These are phyloP conservation scores for Prototheca cutis DNA, from an alignment of 163 green algal genomes.

Conservation along the genomic window DNA sequence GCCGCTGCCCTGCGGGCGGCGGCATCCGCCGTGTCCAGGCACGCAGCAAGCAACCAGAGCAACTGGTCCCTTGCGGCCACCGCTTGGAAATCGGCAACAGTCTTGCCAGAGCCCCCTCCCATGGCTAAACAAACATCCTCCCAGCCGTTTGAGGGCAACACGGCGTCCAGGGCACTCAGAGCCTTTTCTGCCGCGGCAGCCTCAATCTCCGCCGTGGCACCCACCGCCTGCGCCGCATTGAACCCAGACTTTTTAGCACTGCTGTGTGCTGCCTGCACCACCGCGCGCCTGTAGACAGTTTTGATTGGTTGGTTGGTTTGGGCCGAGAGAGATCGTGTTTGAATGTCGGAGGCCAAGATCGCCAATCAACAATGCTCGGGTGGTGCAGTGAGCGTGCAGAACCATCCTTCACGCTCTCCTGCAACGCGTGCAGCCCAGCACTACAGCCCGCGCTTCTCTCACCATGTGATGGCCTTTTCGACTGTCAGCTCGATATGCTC, in stretches of 20 bases:
- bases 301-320: too few relatives aligned
- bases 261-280: neutral
- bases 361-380: too few relatives aligned
- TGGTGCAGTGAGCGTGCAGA: too few relatives aligned
- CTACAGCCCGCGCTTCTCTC: too few relatives aligned
- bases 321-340: too few relatives aligned
- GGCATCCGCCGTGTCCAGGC: slow-evolving; percentile 9
- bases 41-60: slow-evolving; percentile 22
- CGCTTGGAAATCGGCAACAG: slow-evolving; percentile 5
- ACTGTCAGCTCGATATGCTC: too few relatives aligned
- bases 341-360: too few relatives aligned
- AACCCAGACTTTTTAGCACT: slow-evolving; percentile 1
- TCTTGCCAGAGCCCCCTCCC: slow-evolving; percentile 6
- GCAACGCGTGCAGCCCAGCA: too few relatives aligned
- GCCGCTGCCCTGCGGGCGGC: slow-evolving; percentile 12
- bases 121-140: too few relatives aligned
- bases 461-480: too few relatives aligned
- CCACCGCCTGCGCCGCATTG: slow-evolving; percentile 20
- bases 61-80: slow-evolving; percentile 29
- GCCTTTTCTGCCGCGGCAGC: slow-evolving; percentile 24
- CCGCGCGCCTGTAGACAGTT: too few relatives aligned
- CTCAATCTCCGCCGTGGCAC: slow-evolving; percentile 25
- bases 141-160: slow-evolving; percentile 30
- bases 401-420: too few relatives aligned
- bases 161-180: slow-evolving; percentile 33